Conservation (phyloP, 257 asterid species). For the Nicotiana paniculata region DNA sequence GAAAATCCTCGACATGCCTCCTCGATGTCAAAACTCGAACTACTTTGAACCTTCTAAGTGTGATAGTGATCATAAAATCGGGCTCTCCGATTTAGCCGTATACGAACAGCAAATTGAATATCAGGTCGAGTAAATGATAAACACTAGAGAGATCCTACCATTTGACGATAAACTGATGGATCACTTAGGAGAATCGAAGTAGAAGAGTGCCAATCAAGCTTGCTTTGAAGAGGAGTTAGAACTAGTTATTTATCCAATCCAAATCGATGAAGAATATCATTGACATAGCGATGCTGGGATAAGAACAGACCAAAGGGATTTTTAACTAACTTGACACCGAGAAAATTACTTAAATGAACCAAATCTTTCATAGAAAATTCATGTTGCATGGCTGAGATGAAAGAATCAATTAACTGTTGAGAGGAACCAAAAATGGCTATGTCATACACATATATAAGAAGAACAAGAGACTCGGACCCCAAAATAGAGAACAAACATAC, state of each 20-base stretch:
- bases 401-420: not conserved
- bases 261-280: not conserved
- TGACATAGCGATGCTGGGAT: not conserved
- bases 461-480: not conserved
- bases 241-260: not conserved
- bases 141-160: not conserved
- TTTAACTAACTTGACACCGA: too few relatives aligned
- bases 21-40: too few relatives aligned
- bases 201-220: not conserved
- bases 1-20: too few relatives aligned
- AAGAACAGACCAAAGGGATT: not conserved
- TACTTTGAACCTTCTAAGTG: too few relatives aligned
- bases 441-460: not conserved
- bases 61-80: too few relatives aligned
- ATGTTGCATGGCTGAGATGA: not conserved
- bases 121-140: not conserved
- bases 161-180: not conserved
- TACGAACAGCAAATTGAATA: not conserved
- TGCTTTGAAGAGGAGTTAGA: not conserved
- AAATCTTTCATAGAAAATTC: not conserved
- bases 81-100: too few relatives aligned
- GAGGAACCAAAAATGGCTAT: not conserved
- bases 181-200: not conserved
- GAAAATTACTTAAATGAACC: not conserved
- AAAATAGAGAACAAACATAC: not conserved